A percentile compares a stretch with the other conserved stretches of the same genome.
phyloP scores from a whole-genome alignment of 2,329 filamentous ascomycete genomes.

The Penicillium sp. region DNA sequence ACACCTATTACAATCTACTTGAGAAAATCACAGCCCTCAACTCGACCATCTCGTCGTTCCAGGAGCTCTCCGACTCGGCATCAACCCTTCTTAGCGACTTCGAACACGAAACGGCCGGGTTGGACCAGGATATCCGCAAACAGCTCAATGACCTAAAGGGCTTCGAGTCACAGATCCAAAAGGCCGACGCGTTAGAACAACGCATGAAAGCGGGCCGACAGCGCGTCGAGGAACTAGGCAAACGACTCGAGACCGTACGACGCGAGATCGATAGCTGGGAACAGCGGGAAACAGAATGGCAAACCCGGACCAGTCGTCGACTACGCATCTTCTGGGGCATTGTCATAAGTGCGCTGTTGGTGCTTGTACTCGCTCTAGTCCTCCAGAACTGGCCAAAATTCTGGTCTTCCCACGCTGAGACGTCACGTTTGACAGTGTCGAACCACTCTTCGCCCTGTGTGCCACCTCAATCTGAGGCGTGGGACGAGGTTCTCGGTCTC shows the following conservation, averaged over 20 bases:
- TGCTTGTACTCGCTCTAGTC: conserved; percentile 31
- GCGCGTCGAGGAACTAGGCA: conserved; percentile 37
- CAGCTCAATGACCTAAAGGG: conserved; percentile 39
- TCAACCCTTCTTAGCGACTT: conserved; percentile 39
- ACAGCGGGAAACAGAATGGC: conserved; percentile 43
- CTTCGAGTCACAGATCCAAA: conserved; percentile 39
- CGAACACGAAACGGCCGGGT: conserved; percentile 33
- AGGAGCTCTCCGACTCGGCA: conserved; percentile 40
- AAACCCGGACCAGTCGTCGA: conserved; percentile 38
- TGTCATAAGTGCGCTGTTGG: conserved; percentile 25
- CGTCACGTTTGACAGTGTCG: conserved; percentile 9
- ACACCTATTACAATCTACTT: conserved; percentile 49
- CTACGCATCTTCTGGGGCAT: conserved; percentile 41
- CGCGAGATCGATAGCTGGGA: conserved; percentile 45
- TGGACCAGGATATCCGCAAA: conserved; percentile 39
- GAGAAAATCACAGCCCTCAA: conserved; percentile 44
- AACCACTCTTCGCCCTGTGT: conserved; percentile 16
- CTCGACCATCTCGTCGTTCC: conserved; percentile 42
- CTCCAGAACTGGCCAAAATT: conserved; percentile 26
- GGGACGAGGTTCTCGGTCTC: conserved; percentile 4
- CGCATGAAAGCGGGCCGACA: conserved; percentile 39
- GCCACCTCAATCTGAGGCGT: conserved; percentile 3
- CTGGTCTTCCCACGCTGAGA: neutral
- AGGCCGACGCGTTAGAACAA: conserved; percentile 37
- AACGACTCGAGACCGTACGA: conserved; percentile 40